Percentiles rank a stretch among this genome's conserved stretches.
These are phyloP conservation scores for Effrenium voratum DNA, from an alignment of 73 alveolate genomes.

Conservation along the genomic window DNA sequence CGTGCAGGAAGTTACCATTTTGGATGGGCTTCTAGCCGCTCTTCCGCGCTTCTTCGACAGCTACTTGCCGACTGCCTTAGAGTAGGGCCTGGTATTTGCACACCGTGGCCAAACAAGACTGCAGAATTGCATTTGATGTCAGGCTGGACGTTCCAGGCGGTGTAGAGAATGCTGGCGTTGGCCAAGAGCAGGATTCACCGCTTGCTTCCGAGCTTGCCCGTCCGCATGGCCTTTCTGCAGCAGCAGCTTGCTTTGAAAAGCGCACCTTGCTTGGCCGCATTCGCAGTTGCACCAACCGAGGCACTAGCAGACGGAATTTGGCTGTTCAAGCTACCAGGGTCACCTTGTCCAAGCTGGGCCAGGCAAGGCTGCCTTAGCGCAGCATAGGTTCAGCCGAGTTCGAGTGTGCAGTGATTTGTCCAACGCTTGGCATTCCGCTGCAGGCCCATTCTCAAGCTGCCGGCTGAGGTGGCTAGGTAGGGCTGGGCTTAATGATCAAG, in stretches of 20 bases:
- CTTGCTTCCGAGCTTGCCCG: conserved; percentile 18
- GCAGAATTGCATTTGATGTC: background rate
- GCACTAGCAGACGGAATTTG: conserved; percentile 82
- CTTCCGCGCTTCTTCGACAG: conserved; percentile 62
- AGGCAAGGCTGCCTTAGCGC: background rate
- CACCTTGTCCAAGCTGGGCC: conserved; percentile 57
- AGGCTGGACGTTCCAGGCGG: conserved; percentile 75
- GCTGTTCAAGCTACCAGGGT: conserved; percentile 82
- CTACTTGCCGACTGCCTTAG: conserved; percentile 27
- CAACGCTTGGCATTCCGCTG: background rate
- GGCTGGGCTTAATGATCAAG: background rate
- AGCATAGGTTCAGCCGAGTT: background rate
- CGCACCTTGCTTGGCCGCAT: background rate
- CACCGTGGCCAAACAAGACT: background rate
- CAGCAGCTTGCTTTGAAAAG: background rate
- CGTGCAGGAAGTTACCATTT: conserved; percentile 39
- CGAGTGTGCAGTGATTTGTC: background rate
- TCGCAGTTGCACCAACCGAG: background rate
- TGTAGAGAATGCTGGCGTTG: background rate
- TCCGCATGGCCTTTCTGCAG: conserved; percentile 40
- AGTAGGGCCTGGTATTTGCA: background rate
- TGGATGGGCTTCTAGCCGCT: conserved; percentile 20
- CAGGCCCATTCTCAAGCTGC: conserved; percentile 39
- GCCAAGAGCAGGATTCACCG: conserved; percentile 24
- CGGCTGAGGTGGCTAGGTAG: background rate